Evolutionary conservation across 2,329 filamentous ascomycete species (phyloP).

Genomic region (Diaporthe caulivora): DNA sequence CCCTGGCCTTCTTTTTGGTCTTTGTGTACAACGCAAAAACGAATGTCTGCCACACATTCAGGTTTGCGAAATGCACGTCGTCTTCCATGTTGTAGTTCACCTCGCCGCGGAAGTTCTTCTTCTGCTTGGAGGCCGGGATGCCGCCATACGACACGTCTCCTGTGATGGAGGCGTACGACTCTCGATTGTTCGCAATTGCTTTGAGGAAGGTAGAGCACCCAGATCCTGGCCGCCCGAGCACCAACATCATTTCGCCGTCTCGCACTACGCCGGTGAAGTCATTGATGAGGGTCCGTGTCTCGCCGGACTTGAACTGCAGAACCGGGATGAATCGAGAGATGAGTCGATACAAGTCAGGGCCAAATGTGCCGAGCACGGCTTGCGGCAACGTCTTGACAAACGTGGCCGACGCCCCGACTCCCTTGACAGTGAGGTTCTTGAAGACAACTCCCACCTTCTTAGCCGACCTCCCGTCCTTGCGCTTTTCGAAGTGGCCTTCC

Average conservation of each 20-base stretch:
- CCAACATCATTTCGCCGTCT: constrained; percentile 68
- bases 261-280: constrained; percentile 68
- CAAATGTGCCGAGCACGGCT: constrained; percentile 82
- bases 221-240: constrained; percentile 68
- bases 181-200: constrained; percentile 77
- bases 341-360: constrained; percentile 80
- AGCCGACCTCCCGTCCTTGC: constrained; percentile 73
- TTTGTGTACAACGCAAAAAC: constrained; percentile 75
- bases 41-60: constrained; percentile 76
- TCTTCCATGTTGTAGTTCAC: constrained; percentile 73
- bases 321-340: constrained; percentile 57
- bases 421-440: constrained; percentile 81
- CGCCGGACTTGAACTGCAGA: constrained; percentile 36
- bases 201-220: constrained; percentile 70
- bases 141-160: constrained; percentile 76
- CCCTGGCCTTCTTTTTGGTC: constrained; percentile 72
- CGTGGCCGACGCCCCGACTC: constrained; percentile 73
- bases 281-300: constrained; percentile 52
- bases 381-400: constrained; percentile 81
- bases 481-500: constrained; percentile 81
- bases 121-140: constrained; percentile 58
- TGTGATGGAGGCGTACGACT: constrained; percentile 71
- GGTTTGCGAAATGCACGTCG: constrained; percentile 76
- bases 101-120: constrained; percentile 68
- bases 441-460: constrained; percentile 85